Conservation (phyloP, 1,139 yeast genomes). For the Pichia sp. region DNA sequence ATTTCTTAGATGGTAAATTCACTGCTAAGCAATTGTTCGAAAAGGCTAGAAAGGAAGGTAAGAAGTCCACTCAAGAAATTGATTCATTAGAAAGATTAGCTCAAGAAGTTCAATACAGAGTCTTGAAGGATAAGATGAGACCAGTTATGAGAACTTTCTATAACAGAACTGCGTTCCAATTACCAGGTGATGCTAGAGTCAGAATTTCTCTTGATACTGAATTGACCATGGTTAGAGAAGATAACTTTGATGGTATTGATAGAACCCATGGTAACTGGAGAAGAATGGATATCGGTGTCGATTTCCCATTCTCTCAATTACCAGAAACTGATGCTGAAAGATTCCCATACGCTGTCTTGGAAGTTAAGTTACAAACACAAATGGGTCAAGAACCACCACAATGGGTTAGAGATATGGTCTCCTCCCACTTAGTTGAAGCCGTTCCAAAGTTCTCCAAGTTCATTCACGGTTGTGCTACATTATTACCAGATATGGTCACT, state of each 20-base stretch:
- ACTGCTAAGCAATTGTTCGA: conserved; percentile 91
- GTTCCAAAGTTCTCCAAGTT: conserved; percentile 97
- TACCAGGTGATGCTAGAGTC: conserved; percentile 98
- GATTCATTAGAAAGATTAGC: conserved; percentile 92
- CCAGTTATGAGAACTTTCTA: conserved; percentile 97
- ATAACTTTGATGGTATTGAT: conserved; percentile 89
- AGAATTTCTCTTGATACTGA: conserved; percentile 97
- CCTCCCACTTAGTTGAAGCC: conserved; percentile 94
- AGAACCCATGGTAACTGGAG: conserved; percentile 96
- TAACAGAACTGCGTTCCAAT: conserved; percentile 97
- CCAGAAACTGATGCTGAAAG: conserved; percentile 83
- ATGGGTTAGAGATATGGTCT: conserved; percentile 92
- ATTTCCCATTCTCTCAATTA: conserved; percentile 88
- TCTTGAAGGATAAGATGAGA: conserved; percentile 76
- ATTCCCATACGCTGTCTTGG: conserved; percentile 96
- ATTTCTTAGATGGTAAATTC: conserved; percentile 76
- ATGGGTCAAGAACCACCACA: conserved; percentile 98
- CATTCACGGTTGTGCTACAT: conserved; percentile 91
- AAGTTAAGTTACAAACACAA: conserved; percentile 96
- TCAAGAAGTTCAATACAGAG: conserved; percentile 86
- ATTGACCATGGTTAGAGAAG: conserved; percentile 94
- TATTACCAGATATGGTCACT: conserved; percentile 77
- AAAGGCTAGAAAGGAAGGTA: conserved; percentile 89
- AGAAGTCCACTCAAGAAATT: conserved; percentile 81
- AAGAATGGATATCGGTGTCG: conserved; percentile 97